These are phyloP conservation scores for Tulasnella calospora DNA, from an alignment of 768 basidiomycete genomes.

Conservation along the genomic window DNA sequence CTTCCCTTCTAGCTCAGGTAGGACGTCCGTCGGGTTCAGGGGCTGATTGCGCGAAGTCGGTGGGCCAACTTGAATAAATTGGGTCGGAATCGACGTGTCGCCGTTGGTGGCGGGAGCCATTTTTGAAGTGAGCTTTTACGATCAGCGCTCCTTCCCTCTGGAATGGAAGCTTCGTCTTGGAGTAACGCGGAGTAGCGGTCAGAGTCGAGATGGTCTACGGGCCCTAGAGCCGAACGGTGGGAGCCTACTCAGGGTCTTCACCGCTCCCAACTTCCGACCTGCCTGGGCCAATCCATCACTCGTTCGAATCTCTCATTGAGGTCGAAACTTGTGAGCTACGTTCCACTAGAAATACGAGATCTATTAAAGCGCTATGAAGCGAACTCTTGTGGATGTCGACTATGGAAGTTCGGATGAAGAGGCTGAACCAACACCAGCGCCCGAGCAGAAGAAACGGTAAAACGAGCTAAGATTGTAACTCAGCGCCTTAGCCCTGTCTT, in stretches of 20 bases:
- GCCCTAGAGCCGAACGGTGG: not conserved
- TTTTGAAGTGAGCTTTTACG: not conserved
- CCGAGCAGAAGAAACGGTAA: not conserved
- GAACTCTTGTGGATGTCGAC: constrained; percentile 35
- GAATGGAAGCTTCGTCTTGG: not conserved
- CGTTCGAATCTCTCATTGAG: not conserved
- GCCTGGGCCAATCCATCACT: not conserved
- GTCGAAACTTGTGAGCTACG: not conserved
- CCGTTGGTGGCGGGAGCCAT: constrained; percentile 14
- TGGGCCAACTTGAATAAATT: not conserved
- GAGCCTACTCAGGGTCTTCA: not conserved
- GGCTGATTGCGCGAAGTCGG: not conserved
- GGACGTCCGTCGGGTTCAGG: constrained; percentile 28
- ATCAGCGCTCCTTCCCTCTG: not conserved
- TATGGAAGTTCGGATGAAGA: constrained; percentile 50
- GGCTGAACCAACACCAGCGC: not conserved
- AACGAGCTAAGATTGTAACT: not conserved
- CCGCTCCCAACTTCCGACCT: not conserved
- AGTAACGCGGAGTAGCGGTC: not conserved
- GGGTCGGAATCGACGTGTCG: not conserved
- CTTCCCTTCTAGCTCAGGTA: constrained; percentile 48
- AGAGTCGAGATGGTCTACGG: constrained; percentile 4
- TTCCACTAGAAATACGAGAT: not conserved
- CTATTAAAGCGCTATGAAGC: not conserved
- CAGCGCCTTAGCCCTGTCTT: not conserved